Percentiles rank a stretch among this genome's conserved stretches.
Evolutionary conservation across 805 yeast genomes (phyloP).

Genomic region (Schwanniomyces vanrijiae): DNA sequence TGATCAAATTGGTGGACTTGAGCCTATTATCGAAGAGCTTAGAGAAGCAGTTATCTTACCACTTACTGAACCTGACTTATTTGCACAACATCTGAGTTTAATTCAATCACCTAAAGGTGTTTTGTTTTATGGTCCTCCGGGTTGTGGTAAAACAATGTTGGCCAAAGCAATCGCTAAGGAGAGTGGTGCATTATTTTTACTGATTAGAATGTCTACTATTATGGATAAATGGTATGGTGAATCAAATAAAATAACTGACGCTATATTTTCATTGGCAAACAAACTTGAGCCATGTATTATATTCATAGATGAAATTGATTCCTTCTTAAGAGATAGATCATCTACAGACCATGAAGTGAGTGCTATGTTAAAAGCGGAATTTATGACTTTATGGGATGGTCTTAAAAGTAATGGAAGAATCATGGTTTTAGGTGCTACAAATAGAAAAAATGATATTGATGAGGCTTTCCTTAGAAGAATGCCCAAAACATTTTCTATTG

Average conservation of each 20-base stretch:
- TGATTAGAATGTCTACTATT: slow-evolving; percentile 87
- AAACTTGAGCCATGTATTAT: slow-evolving; percentile 93
- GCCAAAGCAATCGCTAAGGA: slow-evolving; percentile 94
- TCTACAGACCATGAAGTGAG: slow-evolving; percentile 93
- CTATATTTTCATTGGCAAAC: slow-evolving; percentile 83
- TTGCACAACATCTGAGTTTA: slow-evolving; percentile 62
- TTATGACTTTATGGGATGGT: slow-evolving; percentile 98
- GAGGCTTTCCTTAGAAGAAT: slow-evolving; percentile 87
- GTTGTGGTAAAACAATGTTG: slow-evolving; percentile 96
- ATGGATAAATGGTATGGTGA: slow-evolving; percentile 99
- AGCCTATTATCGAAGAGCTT: slow-evolving; percentile 76
- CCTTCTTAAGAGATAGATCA: slow-evolving; percentile 83
- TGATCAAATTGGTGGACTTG: slow-evolving; percentile 87
- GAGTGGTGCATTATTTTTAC: slow-evolving; percentile 87
- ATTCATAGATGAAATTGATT: slow-evolving; percentile 95
- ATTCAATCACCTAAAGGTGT: slow-evolving; percentile 95
- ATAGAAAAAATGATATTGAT: slow-evolving; percentile 88
- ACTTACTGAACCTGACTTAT: slow-evolving; percentile 69
- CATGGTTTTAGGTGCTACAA: slow-evolving; percentile 91
- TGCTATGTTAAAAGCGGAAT: slow-evolving; percentile 91
- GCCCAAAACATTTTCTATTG: slow-evolving; percentile 85
- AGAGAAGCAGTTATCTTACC: slow-evolving; percentile 90
- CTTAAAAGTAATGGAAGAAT: slow-evolving; percentile 73
- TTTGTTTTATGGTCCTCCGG: slow-evolving; percentile 91
- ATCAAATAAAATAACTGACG: slow-evolving; percentile 89